These are phyloP conservation scores for Paecilomyces formosus DNA, from an alignment of 2,329 filamentous ascomycete species.

Conservation along the genomic window DNA sequence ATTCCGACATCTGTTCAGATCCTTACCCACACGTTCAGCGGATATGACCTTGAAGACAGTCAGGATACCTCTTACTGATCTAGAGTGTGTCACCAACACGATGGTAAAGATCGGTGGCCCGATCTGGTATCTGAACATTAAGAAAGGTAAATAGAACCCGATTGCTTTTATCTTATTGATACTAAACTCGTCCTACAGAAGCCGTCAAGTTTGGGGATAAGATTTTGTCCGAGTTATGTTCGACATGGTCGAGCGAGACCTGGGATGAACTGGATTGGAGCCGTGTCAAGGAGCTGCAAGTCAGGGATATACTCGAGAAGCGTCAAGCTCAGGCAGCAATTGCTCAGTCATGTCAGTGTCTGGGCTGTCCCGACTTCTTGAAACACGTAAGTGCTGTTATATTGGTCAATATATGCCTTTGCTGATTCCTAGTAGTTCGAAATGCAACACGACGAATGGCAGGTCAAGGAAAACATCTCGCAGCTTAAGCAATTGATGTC, in stretches of 20 bases:
- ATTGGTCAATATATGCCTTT: neutral
- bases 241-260: conserved; percentile 62
- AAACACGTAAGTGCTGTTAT: conserved; percentile 63
- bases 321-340: conserved; percentile 56
- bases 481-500: conserved; percentile 84
- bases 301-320: conserved; percentile 72
- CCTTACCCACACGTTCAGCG: conserved; percentile 58
- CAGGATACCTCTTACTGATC: conserved; percentile 65
- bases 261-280: conserved; percentile 83
- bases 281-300: conserved; percentile 71
- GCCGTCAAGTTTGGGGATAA: conserved; percentile 56
- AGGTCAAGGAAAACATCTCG: conserved; percentile 87
- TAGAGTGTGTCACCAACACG: conserved; percentile 78
- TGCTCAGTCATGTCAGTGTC: conserved; percentile 58
- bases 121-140: conserved; percentile 41
- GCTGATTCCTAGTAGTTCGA: conserved; percentile 57
- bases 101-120: conserved; percentile 46
- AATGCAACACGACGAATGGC: conserved; percentile 95
- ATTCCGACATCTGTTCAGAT: conserved; percentile 61
- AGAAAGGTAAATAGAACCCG: conserved; percentile 36
- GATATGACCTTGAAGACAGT: conserved; percentile 62
- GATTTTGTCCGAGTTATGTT: conserved; percentile 61
- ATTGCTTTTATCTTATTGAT: neutral
- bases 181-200: conserved; percentile 28
- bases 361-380: conserved; percentile 68